phyloP scores from a whole-genome alignment of 2,329 filamentous ascomycete species.

The Aspergillus udagawae region DNA sequence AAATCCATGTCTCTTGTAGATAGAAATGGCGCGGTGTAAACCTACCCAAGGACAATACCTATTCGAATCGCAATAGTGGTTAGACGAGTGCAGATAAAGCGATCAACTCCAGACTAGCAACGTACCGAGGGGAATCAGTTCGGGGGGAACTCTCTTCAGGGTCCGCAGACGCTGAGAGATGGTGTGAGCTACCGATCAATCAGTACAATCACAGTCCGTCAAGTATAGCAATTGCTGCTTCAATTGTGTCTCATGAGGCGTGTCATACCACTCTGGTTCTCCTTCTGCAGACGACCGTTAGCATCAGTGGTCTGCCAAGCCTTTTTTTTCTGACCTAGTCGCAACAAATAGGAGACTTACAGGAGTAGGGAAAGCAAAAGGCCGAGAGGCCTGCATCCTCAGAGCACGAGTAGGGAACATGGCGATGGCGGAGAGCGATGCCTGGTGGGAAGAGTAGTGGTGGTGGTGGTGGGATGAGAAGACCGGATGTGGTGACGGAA shows the following conservation, averaged over 20 bases:
- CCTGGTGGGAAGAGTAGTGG: conserved; percentile 9
- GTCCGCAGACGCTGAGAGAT: conserved; percentile 91
- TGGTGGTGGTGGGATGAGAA: conserved; percentile 14
- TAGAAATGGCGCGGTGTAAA: conserved; percentile 15
- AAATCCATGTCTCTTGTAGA: conserved; percentile 7
- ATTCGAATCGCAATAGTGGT: conserved; percentile 22
- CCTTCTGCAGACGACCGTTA: conserved; percentile 53
- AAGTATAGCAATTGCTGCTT: not conserved
- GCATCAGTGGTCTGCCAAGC: conserved; percentile 24
- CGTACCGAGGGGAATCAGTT: conserved; percentile 92
- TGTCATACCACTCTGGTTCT: conserved; percentile 58
- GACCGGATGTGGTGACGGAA: conserved; percentile 21
- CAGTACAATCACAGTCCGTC: conserved; percentile 14
- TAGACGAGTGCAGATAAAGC: conserved; percentile 16
- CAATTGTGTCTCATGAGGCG: conserved; percentile 8
- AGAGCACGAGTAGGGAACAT: conserved; percentile 66
- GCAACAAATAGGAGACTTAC: conserved; percentile 50
- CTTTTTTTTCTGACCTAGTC: conserved; percentile 16
- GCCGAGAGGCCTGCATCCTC: conserved; percentile 54
- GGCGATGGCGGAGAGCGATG: conserved; percentile 28
- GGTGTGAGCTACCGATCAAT: conserved; percentile 70
- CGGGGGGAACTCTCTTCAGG: conserved; percentile 84
- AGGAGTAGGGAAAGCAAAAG: conserved; percentile 59
- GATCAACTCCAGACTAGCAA: conserved; percentile 16
- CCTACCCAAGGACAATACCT: conserved; percentile 86